Conservation (phyloP, 768 basidiomycete species). For the Podaxis sp. region DNA sequence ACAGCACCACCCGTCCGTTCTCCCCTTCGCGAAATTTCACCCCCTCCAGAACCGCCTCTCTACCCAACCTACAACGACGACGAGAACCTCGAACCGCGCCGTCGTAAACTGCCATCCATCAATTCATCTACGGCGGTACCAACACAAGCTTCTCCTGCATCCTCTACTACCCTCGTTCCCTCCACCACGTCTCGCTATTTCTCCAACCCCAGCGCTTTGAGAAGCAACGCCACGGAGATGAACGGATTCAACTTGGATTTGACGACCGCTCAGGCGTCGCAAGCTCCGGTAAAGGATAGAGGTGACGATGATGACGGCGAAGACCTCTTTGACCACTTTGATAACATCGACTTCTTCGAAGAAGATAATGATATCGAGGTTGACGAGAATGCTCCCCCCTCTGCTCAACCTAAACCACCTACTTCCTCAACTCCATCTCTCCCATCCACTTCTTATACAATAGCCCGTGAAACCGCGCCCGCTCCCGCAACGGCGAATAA, state of each 20-base stretch:
- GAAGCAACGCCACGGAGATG: constrained; percentile 4
- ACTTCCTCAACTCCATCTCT: neutral
- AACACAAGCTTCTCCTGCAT: constrained; percentile 3
- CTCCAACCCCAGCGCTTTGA: constrained; percentile 12
- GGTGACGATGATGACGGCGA: neutral
- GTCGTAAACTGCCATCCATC: constrained; percentile 32
- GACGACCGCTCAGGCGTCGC: constrained; percentile 12
- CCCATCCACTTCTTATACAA: neutral
- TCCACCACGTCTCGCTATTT: constrained; percentile 11
- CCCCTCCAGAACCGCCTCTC: constrained; percentile 27
- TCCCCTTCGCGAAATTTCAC: constrained; percentile 38
- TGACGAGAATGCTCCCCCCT: constrained; percentile 10
- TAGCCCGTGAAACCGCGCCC: no score
- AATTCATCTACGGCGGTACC: constrained; percentile 4
- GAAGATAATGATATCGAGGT: neutral
- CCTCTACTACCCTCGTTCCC: constrained; percentile 18
- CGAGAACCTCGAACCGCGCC: constrained; percentile 34
- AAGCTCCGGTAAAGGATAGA: neutral
- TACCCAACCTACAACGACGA: constrained; percentile 32
- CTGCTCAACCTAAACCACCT: neutral
- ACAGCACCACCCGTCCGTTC: constrained; percentile 24
- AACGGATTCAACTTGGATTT: constrained; percentile 1
- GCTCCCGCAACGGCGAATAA: neutral
- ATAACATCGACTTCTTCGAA: constrained; percentile 4
- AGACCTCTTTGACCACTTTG: constrained; percentile 12